Conservation (phyloP, 2,329 filamentous ascomycete genomes). For the Lasiodiplodia gonubiensis region DNA sequence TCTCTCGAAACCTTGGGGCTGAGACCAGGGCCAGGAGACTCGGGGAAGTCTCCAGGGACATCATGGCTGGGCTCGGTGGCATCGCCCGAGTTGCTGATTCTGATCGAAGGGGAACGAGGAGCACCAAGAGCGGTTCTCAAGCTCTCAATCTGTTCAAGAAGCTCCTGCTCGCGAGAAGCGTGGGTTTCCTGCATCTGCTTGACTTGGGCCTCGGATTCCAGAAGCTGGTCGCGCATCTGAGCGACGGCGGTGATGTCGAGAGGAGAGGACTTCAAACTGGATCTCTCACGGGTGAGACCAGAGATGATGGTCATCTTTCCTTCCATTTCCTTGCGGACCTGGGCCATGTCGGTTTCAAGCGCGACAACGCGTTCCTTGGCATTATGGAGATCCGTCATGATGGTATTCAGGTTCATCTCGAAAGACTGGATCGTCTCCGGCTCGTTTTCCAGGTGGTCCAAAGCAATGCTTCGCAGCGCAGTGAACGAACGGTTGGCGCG, state of each 20-base stretch:
- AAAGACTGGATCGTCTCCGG: slow-evolving; percentile 91
- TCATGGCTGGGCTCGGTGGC: neutral
- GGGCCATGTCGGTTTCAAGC: slow-evolving; percentile 81
- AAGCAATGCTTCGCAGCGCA: slow-evolving; percentile 84
- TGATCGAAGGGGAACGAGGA: slow-evolving; percentile 31
- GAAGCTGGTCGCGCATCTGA: slow-evolving; percentile 83
- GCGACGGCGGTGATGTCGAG: slow-evolving; percentile 92
- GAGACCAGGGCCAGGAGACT: slow-evolving; percentile 41
- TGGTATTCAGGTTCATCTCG: slow-evolving; percentile 86
- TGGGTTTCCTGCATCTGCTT: slow-evolving; percentile 74
- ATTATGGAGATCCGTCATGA: slow-evolving; percentile 88
- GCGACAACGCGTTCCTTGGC: slow-evolving; percentile 89
- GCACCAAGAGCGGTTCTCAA: slow-evolving; percentile 64
- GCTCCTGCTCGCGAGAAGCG: slow-evolving; percentile 73
- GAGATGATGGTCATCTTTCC: slow-evolving; percentile 95
- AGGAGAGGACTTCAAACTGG: slow-evolving; percentile 81
- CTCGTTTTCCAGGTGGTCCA: slow-evolving; percentile 80
- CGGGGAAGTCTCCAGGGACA: slow-evolving; percentile 48
- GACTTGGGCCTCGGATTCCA: slow-evolving; percentile 82
- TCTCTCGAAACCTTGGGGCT: slow-evolving; percentile 36
- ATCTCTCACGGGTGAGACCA: slow-evolving; percentile 88
- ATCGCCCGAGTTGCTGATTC: slow-evolving; percentile 6
- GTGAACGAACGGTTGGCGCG: slow-evolving; percentile 90
- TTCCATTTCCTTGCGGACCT: slow-evolving; percentile 94
- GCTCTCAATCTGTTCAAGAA: slow-evolving; percentile 72